A percentile compares a stretch with the other conserved stretches of the same genome.
Conservation (phyloP, 208 protist species). For the Entamoeba nuttalli region DNA sequence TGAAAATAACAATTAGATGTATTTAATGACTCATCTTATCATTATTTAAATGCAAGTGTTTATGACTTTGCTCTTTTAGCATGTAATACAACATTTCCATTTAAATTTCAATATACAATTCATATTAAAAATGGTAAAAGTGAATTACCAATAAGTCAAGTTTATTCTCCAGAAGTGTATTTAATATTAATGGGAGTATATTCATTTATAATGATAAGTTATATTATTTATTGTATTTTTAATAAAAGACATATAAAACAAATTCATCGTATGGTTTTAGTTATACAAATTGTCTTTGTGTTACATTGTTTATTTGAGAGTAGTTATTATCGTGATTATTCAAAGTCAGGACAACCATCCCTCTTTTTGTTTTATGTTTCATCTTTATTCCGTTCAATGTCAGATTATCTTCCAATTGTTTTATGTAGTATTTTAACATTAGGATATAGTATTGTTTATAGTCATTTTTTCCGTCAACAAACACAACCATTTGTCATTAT, state of each 20-base stretch:
- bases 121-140: neutral
- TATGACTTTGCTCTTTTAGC: neutral
- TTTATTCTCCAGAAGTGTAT: neutral
- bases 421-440: neutral
- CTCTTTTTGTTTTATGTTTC: neutral
- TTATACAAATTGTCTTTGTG: neutral
- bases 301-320: neutral
- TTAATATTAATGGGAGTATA: neutral
- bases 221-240: neutral
- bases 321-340: neutral
- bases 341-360: neutral
- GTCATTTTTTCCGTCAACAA: neutral
- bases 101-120: neutral
- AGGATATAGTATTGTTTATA: neutral
- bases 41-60: neutral
- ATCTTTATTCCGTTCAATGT: neutral
- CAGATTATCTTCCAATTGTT: neutral
- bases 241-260: neutral
- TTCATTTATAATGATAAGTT: neutral
- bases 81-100: neutral
- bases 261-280: neutral
- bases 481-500: neutral
- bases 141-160: neutral
- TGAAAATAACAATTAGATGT: neutral
- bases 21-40: neutral